Percentiles rank a stretch among this genome's conserved stretches.
Conservation (phyloP, 768 basidiomycete genomes). For the Trametes cingulata region DNA sequence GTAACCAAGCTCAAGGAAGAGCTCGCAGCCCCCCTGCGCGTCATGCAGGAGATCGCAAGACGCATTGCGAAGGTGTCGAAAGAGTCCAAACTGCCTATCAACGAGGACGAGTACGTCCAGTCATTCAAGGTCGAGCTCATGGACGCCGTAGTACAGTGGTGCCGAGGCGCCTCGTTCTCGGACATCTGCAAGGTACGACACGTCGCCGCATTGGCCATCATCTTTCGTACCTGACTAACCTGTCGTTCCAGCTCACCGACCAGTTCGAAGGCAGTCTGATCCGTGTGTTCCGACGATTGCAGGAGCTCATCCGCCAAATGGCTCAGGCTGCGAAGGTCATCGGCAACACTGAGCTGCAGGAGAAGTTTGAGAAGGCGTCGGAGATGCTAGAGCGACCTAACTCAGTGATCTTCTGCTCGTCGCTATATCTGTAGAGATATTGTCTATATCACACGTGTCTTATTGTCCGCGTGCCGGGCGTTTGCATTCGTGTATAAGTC, state of each 20-base stretch:
- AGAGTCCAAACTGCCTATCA: conserved; percentile 85
- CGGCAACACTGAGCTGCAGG: conserved; percentile 89
- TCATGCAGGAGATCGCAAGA: conserved; percentile 94
- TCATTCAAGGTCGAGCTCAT: conserved; percentile 99
- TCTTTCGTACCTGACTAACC: not conserved
- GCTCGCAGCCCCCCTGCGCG: conserved; percentile 85
- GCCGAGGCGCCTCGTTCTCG: conserved; percentile 93
- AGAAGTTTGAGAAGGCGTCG: conserved; percentile 89
- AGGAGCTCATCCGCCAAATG: conserved; percentile 97
- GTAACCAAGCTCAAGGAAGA: conserved; percentile 88
- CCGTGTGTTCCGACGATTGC: conserved; percentile 91
- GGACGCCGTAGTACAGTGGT: conserved; percentile 98
- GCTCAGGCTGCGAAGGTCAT: conserved; percentile 93
- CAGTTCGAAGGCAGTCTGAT: conserved; percentile 97
- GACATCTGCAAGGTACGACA: conserved; percentile 89
- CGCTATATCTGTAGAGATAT: conserved; percentile 62
- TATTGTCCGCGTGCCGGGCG: not conserved
- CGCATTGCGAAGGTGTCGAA: conserved; percentile 97
- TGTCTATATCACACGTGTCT: not conserved
- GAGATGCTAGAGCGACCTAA: conserved; percentile 94
- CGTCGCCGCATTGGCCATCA: not conserved
- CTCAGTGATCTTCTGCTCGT: conserved; percentile 90
- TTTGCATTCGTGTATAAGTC: not conserved
- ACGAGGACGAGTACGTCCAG: conserved; percentile 93
- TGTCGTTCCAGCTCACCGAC: conserved; percentile 73